Evolutionary conservation across 2,329 filamentous ascomycete species (phyloP), one percentile per base, ranked within the genome.

Genomic region (Diaporthe citrichinensis): DNA sequence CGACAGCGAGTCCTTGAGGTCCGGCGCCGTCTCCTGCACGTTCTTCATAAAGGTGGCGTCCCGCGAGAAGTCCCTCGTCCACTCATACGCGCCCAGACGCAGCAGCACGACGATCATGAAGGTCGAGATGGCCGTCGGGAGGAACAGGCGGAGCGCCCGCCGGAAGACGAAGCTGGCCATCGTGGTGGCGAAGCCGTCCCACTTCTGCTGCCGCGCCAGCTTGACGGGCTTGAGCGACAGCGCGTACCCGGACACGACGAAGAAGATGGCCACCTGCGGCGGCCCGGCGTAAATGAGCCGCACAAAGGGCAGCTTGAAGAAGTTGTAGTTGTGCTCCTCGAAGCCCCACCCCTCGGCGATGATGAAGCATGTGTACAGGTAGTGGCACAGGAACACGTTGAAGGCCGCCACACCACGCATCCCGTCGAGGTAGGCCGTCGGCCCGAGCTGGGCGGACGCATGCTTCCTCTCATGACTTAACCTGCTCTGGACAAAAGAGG

Each of bases 191-290:
- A 89, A 85, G 20, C 85, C 85, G 46, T 84, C 79, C 59, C 81
- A 81, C n/a, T 78, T 78, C 51, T 73, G 75, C 7, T 74, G 39
- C 14, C 77, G 78, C 5, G 76, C 71, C 10, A 89, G 83, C 77
- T 86, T 88, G n/a, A 90, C 78, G 1, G 88, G 87, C 61, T 86
- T 86, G 73, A 91, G 86, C 41, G 87, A 88, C 17, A 93, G 84
- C 3, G 90, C 91, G 81, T 91, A 92, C 28, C 90, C 90, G 0
- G 89, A 91, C 59, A 92, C 89, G 79, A 92, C 87, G 80, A 92
- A 92, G 84, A 92, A 92, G 78, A 91, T 82, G 81, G 87, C 89
- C 53, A 92, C 90, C 78, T 89, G 90, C 0, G 89, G 87, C 4
- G 88, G 89, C 0, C 89, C 90, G 71, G 88, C 87, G 79, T 88